Base-by-base conservation (phyloP, 352 stramenopile species). In the Pythium sukuiense region DNA sequence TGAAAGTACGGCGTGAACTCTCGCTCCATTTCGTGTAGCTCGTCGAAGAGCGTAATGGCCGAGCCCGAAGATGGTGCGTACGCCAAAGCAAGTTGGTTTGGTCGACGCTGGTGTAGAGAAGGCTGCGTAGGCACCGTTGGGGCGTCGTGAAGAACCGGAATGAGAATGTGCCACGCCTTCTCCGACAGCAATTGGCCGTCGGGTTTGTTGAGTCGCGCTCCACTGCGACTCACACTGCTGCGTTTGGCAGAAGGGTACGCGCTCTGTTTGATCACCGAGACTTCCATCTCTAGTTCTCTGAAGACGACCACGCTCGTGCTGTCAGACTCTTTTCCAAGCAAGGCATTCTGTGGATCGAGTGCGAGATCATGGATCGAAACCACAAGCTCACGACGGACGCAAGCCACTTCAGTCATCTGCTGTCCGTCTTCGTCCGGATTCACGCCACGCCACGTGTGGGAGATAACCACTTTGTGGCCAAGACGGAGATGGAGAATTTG, bases 1-100 rank as follows among this genome's bases (percentile, higher is more conserved):
- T 80, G 90, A 58, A 81, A 89, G 30, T 86, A 88, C 7, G 81
- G 80, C 2, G 71, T 67, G 43, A 76, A 79, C 52, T 74, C 66
- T 18, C 69, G 71, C 29, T 77, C 71, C 43, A 65, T 59, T 32
- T 81, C 76, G 8, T 76, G 43, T 29, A 76, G 59, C 61, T 73
- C 70, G 49, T 72, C 71, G 49, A 79, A 77, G 8, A 76, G 56
- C 12, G 43, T n/a, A 7, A 64, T 4, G 14, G 55, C 4, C 32
- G 41, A 2, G 18, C 33, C 24, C 16, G 46, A 37, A 6, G 59
- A 32, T n/a, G 12, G 27, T 12, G 32, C 11, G 20, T 74, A 80
- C 32, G 63, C 62, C 9, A 80, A 3, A 6, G 76, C 63, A 20
- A 81, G 59, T 32, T 77, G 60, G 0, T 56, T 64, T 0, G 27